Evolutionary conservation across 345 rosid species (phyloP).

Genomic region (Aquilaria malaccensis): DNA sequence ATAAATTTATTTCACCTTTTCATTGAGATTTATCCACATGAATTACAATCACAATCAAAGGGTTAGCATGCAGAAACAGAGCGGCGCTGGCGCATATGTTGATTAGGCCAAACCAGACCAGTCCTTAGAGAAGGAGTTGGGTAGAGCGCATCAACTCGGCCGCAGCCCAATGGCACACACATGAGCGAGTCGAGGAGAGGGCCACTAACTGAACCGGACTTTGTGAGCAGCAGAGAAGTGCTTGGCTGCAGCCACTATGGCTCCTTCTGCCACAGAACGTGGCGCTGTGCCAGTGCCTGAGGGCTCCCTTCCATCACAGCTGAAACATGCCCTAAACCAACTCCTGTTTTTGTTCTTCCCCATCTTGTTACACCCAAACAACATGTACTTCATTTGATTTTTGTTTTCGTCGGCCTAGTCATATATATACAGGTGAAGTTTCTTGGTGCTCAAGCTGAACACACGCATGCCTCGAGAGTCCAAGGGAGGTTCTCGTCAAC

Average conservation of each 20-base stretch:
- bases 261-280: slow-evolving; percentile 17
- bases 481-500: too few species aligned
- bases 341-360: neutral
- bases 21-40: too few species aligned
- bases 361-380: slow-evolving; percentile 7
- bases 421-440: too few species aligned
- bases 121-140: neutral
- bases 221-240: slow-evolving; percentile 37
- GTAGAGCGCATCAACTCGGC: neutral
- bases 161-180: neutral
- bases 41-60: too few species aligned
- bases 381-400: too few species aligned
- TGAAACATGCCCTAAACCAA: slow-evolving; percentile 3
- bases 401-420: too few species aligned
- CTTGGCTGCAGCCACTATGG: slow-evolving; percentile 28
- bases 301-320: neutral
- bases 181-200: neutral
- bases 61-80: too few species aligned
- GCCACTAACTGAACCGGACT: slow-evolving; percentile 6
- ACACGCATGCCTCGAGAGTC: too few species aligned
- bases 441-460: too few species aligned
- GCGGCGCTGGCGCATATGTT: too few species aligned
- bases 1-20: too few species aligned
- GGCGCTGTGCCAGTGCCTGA: neutral
- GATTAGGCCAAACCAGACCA: too few species aligned